These are phyloP conservation scores for Neopestalotiopsis clavispora DNA, from an alignment of 2,329 filamentous ascomycete genomes.

Conservation along the genomic window DNA sequence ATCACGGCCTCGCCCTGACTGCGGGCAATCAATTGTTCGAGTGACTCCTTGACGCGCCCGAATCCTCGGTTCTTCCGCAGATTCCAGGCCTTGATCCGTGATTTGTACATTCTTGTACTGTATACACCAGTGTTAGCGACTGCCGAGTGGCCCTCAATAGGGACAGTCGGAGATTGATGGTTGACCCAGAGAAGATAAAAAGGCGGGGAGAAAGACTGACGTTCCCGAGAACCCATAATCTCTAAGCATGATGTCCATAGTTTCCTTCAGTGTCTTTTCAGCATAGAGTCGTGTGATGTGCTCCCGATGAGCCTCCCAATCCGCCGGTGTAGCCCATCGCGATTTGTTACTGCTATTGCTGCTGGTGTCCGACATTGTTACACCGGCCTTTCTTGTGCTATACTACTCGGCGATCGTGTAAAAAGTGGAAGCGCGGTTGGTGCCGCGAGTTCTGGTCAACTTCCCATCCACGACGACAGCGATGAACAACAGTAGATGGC, in stretches of 20 bases:
- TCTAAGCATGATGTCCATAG: not conserved
- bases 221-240: constrained; percentile 1
- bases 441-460: not conserved
- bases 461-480: not conserved
- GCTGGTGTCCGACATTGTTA: not conserved
- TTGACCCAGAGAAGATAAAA: not conserved
- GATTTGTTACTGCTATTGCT: not conserved
- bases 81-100: not conserved
- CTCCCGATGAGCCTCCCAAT: not conserved
- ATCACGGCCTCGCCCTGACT: not conserved
- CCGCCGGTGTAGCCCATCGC: not conserved
- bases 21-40: not conserved
- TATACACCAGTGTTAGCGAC: not conserved
- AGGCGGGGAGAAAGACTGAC: not conserved
- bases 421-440: not conserved
- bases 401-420: not conserved
- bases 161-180: not conserved
- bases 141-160: not conserved
- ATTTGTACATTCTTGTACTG: constrained; percentile 6
- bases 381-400: not conserved
- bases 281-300: not conserved
- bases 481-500: no score
- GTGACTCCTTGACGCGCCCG: not conserved
- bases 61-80: not conserved
- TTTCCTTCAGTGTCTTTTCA: not conserved